Conservation (phyloP, 1,284 basidiomycete genomes). For the Microbotryum violaceum region DNA sequence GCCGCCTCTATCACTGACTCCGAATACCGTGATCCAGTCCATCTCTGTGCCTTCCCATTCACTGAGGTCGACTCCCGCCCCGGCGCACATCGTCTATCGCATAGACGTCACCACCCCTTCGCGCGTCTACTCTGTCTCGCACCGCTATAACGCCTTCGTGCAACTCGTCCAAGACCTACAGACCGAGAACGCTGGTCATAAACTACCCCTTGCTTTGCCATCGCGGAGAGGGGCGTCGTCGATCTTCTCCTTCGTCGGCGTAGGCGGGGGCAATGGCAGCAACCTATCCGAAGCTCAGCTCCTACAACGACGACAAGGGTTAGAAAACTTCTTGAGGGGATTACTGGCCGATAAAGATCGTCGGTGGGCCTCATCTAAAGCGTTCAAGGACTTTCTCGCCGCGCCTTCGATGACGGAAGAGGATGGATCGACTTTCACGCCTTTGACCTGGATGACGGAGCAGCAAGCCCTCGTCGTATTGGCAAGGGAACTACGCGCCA, state of each 20-base stretch:
- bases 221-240: slow-evolving; percentile 17
- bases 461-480: slow-evolving; percentile 65
- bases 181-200: slow-evolving; percentile 40
- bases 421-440: slow-evolving; percentile 49
- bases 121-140: slow-evolving; percentile 83
- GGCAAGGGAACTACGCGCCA: slow-evolving; percentile 68
- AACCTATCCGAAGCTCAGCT: slow-evolving; percentile 44
- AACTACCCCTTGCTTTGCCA: slow-evolving; percentile 11
- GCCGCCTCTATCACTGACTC: background rate
- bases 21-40: slow-evolving; percentile 33
- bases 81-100: slow-evolving; percentile 67
- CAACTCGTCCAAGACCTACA: slow-evolving; percentile 58
- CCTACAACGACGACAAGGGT: slow-evolving; percentile 62
- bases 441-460: slow-evolving; percentile 75
- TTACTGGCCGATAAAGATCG: slow-evolving; percentile 73
- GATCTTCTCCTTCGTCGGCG: slow-evolving; percentile 8
- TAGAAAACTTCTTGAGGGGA: slow-evolving; percentile 79
- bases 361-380: slow-evolving; percentile 67
- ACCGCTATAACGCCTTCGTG: slow-evolving; percentile 88
- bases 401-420: slow-evolving; percentile 50
- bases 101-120: slow-evolving; percentile 73
- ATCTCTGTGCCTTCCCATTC: slow-evolving; percentile 37
- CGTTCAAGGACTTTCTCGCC: slow-evolving; percentile 80
- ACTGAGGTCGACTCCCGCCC: slow-evolving; percentile 47
- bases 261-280: slow-evolving; percentile 34